phyloP scores from a whole-genome alignment of 2,329 filamentous ascomycete genomes.

The Cercospora janseana region DNA sequence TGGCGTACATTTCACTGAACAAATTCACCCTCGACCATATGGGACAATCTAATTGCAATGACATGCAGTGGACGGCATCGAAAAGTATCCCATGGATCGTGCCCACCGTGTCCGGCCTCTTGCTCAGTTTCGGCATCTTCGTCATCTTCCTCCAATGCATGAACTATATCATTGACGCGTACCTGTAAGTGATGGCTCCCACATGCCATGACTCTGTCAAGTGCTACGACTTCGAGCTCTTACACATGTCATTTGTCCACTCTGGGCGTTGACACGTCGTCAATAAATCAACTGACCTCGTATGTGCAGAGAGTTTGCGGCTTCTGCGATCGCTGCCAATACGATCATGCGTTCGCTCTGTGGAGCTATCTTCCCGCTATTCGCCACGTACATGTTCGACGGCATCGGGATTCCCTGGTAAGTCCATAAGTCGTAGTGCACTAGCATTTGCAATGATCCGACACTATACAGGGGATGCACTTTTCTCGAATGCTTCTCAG shows the following conservation, averaged over 20 bases:
- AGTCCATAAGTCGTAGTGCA: slow-evolving; percentile 21
- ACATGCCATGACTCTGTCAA: neutral
- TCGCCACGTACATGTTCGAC: slow-evolving; percentile 43
- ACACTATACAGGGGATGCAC: slow-evolving; percentile 36
- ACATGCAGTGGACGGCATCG: slow-evolving; percentile 28
- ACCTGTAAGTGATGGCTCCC: slow-evolving; percentile 40
- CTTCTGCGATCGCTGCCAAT: slow-evolving; percentile 56
- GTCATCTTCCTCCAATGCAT: slow-evolving; percentile 57
- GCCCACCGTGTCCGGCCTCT: slow-evolving; percentile 47
- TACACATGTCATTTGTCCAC: too few species aligned
- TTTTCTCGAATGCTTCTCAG: slow-evolving; percentile 46
- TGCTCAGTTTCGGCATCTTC: slow-evolving; percentile 58
- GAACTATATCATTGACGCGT: slow-evolving; percentile 61
- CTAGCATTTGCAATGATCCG: neutral
- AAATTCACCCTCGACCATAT: too few species aligned
- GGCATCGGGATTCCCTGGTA: slow-evolving; percentile 51
- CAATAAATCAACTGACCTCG: too few species aligned
- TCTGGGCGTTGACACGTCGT: too few species aligned
- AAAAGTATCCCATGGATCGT: slow-evolving; percentile 37
- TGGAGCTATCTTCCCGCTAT: slow-evolving; percentile 54
- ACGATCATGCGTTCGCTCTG: slow-evolving; percentile 54
- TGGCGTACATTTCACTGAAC: slow-evolving; percentile 18
- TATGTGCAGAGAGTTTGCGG: slow-evolving; percentile 50
- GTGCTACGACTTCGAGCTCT: neutral
- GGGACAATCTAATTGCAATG: too few species aligned